These are phyloP conservation scores for Pseudopediastrum boryanum DNA, from an alignment of 139 green algal genomes.

Conservation along the genomic window DNA sequence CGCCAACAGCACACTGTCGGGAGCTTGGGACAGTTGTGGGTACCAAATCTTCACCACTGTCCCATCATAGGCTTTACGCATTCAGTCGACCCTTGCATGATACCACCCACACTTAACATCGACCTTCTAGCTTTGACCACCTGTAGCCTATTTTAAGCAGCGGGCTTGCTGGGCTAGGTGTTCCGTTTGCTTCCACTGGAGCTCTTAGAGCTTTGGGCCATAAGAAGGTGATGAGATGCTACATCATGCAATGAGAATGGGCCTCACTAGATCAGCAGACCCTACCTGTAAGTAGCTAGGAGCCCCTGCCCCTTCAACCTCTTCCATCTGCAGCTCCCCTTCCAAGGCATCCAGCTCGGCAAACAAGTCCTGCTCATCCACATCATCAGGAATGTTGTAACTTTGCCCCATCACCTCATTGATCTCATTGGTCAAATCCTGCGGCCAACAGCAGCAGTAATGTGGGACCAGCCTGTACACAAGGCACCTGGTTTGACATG, in stretches of 20 bases:
- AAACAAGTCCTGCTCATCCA: slow-evolving; percentile 98
- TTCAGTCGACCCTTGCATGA: not conserved
- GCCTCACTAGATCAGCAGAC: not conserved
- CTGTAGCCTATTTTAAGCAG: not conserved
- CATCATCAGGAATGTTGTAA: slow-evolving; percentile 92
- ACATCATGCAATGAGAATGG: not conserved
- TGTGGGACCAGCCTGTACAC: too few relatives aligned
- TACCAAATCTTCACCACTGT: not conserved
- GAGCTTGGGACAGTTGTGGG: too few relatives aligned
- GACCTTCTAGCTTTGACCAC: not conserved
- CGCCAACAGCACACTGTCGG: too few relatives aligned
- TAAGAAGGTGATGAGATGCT: not conserved
- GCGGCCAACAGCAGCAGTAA: not conserved
- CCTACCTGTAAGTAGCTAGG: slow-evolving; percentile 81
- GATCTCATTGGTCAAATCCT: slow-evolving; percentile 90
- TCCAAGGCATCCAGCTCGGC: slow-evolving; percentile 95
- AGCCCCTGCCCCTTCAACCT: slow-evolving; percentile 44
- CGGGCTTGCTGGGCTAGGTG: not conserved
- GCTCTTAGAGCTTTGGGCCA: not conserved
- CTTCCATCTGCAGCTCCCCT: slow-evolving; percentile 70
- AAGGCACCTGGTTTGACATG: too few relatives aligned
- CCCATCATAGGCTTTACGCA: not conserved
- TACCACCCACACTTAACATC: not conserved
- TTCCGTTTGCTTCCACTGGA: too few relatives aligned
- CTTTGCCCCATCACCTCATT: slow-evolving; percentile 85